Conservation (phyloP, 805 yeast genomes). For the Candida incommunis region DNA sequence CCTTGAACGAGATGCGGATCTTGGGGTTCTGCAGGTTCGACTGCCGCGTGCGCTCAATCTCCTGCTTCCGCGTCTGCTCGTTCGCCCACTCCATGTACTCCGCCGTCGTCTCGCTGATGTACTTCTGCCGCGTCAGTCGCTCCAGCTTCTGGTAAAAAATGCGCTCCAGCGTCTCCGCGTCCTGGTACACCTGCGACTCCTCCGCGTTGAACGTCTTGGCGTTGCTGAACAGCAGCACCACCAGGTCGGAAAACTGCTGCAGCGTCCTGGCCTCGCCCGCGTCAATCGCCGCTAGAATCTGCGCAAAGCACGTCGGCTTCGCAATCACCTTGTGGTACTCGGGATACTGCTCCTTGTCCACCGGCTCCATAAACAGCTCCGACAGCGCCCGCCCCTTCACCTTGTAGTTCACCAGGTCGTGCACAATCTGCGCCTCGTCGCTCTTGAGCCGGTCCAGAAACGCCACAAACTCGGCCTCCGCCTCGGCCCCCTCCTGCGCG, state of each 20-base stretch:
- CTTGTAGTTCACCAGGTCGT: constrained; percentile 15
- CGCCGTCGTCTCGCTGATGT: neutral
- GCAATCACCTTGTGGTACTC: constrained; percentile 65
- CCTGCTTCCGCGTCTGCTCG: neutral
- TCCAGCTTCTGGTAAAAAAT: constrained; percentile 25
- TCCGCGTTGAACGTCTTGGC: constrained; percentile 70
- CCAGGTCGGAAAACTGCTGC: constrained; percentile 43
- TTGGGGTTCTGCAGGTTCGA: neutral
- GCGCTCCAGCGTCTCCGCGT: constrained; percentile 47
- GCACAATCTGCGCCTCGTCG: constrained; percentile 11
- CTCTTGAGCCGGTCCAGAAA: constrained; percentile 7
- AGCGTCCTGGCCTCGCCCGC: constrained; percentile 39
- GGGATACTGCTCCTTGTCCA: constrained; percentile 57
- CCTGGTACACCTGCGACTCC: constrained; percentile 54
- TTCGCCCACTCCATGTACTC: neutral
- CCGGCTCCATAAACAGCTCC: constrained; percentile 64
- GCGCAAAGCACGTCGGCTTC: constrained; percentile 58
- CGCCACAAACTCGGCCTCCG: constrained; percentile 6
- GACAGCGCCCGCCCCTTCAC: constrained; percentile 33
- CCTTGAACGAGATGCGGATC: neutral
- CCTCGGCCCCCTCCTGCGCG: too few relatives aligned
- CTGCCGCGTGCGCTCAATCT: neutral
- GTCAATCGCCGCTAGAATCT: constrained; percentile 39
- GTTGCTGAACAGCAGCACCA: constrained; percentile 55
- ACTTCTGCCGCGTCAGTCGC: neutral